A percentile compares a stretch with the other conserved stretches of the same genome.
Evolutionary conservation across 2,329 filamentous ascomycete species (phyloP).

Genomic region (Dactylellina haptotyla): DNA sequence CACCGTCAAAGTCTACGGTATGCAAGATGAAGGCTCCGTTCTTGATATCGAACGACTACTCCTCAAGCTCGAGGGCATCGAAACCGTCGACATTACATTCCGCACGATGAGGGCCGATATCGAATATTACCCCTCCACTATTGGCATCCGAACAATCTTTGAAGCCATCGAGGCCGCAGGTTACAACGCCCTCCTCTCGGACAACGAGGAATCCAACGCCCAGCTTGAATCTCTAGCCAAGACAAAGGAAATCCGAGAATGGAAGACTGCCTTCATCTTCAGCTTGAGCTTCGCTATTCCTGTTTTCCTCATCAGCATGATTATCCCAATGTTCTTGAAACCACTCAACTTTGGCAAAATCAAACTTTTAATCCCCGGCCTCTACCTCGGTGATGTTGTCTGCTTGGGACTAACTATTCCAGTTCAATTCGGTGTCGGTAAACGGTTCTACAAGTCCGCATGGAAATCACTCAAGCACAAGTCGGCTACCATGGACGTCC

Average conservation of each 20-base stretch:
- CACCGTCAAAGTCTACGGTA: conserved; percentile 85
- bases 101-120: conserved; percentile 79
- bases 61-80: conserved; percentile 74
- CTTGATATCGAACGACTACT: conserved; percentile 78
- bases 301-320: conserved; percentile 91
- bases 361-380: conserved; percentile 73
- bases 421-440: conserved; percentile 95
- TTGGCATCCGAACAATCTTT: conserved; percentile 84
- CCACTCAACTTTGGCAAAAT: conserved; percentile 79
- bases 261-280: conserved; percentile 81
- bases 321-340: conserved; percentile 85
- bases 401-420: conserved; percentile 87
- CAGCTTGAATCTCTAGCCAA: conserved; percentile 96
- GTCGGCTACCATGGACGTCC: conserved; percentile 96
- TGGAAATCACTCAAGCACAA: conserved; percentile 90
- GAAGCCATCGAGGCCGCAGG: conserved; percentile 82
- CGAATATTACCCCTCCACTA: conserved; percentile 74
- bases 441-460: conserved; percentile 91
- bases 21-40: conserved; percentile 73
- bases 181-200: conserved; percentile 87
- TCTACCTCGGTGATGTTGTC: conserved; percentile 87
- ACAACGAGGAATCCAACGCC: conserved; percentile 94
- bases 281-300: conserved; percentile 86
- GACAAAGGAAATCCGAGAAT: conserved; percentile 94
- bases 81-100: conserved; percentile 77